Evolutionary conservation across 768 basidiomycete genomes (phyloP).

Genomic region (Pleurotus citrinopileatus): DNA sequence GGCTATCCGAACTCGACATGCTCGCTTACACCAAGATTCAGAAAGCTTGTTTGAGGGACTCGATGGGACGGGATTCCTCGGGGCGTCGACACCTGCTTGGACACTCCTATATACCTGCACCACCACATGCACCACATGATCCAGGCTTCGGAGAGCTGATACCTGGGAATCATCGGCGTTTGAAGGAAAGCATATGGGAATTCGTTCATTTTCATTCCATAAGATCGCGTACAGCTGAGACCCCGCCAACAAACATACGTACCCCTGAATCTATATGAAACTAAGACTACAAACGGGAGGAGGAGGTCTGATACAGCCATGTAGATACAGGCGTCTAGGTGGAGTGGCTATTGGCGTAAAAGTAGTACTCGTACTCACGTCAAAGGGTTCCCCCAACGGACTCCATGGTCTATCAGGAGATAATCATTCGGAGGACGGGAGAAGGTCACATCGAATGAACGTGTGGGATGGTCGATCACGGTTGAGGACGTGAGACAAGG

Average conservation of each 20-base stretch:
- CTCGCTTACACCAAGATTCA: not conserved
- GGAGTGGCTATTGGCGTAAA: no score
- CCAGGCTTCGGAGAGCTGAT: not conserved
- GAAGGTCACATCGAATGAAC: not conserved
- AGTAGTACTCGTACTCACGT: no score
- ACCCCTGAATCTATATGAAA: not conserved
- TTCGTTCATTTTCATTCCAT: not conserved
- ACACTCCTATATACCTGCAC: not conserved
- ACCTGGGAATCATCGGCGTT: not conserved
- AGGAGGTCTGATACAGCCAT: no score
- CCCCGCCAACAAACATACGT: not conserved
- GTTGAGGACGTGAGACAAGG: not conserved
- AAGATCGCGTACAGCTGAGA: not conserved
- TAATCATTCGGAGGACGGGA: not conserved
- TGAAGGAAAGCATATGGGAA: not conserved
- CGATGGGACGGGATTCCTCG: no score
- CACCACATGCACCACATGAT: not conserved
- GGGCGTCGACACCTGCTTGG: not conserved
- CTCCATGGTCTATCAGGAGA: constrained; percentile 28
- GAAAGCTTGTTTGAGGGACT: not conserved
- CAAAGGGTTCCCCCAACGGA: constrained; percentile 29
- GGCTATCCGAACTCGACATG: constrained; percentile 23
- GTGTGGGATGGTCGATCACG: not conserved
- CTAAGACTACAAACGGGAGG: no score
- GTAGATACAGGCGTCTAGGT: no score